These are phyloP conservation scores for Curvularia sp. DNA, from an alignment of 2,329 filamentous ascomycete species.

Conservation along the genomic window DNA sequence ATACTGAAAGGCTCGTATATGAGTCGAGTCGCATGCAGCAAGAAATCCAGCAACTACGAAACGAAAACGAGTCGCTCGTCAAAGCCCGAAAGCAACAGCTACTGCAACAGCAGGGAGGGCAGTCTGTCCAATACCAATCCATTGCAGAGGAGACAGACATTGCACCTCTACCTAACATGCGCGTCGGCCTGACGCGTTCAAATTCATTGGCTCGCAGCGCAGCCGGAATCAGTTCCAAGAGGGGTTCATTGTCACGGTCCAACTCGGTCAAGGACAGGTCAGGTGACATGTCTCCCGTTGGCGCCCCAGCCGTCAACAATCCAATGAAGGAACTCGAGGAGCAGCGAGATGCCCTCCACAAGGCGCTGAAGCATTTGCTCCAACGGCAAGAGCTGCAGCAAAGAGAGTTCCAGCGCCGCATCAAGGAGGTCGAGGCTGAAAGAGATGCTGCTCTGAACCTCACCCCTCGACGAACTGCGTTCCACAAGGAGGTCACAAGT, in stretches of 20 bases:
- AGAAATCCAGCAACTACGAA: slow-evolving; percentile 68
- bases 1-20: slow-evolving; percentile 76
- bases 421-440: slow-evolving; percentile 77
- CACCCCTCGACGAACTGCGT: slow-evolving; percentile 77
- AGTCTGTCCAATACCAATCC: slow-evolving; percentile 62
- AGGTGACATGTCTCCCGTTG: slow-evolving; percentile 65
- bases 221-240: slow-evolving; percentile 49
- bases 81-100: slow-evolving; percentile 51
- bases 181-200: slow-evolving; percentile 66
- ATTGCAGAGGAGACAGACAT: slow-evolving; percentile 65
- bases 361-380: slow-evolving; percentile 82
- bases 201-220: slow-evolving; percentile 69
- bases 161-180: slow-evolving; percentile 38
- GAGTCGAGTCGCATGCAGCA: slow-evolving; percentile 87
- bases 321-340: slow-evolving; percentile 87
- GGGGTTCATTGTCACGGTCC: slow-evolving; percentile 60
- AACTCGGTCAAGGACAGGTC: slow-evolving; percentile 52
- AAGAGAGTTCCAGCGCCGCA: slow-evolving; percentile 81
- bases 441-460: slow-evolving; percentile 73
- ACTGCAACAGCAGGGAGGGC: slow-evolving; percentile 57
- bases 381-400: slow-evolving; percentile 86
- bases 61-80: slow-evolving; percentile 67
- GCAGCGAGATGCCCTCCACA: slow-evolving; percentile 90
- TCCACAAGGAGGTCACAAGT: slow-evolving; percentile 80
- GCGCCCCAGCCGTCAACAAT: slow-evolving; percentile 36